phyloP scores from a whole-genome alignment of 768 basidiomycete genomes.

The Hygrocybe punicea region DNA sequence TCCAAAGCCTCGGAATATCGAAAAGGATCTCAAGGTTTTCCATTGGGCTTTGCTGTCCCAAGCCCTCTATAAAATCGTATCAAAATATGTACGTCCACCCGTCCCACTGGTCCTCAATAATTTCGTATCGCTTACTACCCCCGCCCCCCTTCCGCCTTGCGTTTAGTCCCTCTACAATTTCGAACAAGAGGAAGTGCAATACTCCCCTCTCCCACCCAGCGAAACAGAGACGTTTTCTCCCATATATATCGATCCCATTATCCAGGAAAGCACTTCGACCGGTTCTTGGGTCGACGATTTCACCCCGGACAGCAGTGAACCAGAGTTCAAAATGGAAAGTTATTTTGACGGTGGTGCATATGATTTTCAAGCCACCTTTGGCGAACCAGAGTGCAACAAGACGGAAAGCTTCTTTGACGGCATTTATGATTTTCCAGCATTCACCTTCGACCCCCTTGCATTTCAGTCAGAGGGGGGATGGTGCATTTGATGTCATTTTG shows the following conservation, averaged over 20 bases:
- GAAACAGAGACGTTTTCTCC: not conserved
- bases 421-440: too few species aligned
- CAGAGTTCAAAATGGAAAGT: not conserved
- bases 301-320: not conserved
- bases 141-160: not conserved
- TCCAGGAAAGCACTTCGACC: not conserved
- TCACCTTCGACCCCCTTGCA: too few species aligned
- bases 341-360: too few species aligned
- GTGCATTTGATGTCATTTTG: too few species aligned
- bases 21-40: slow-evolving; percentile 93
- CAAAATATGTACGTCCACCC: slow-evolving; percentile 72
- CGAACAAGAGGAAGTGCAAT: not conserved
- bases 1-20: slow-evolving; percentile 94
- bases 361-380: too few species aligned
- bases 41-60: slow-evolving; percentile 68
- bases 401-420: too few species aligned
- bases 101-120: not conserved
- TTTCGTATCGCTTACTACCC: not conserved
- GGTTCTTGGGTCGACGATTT: not conserved
- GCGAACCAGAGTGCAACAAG: too few species aligned
- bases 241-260: not conserved
- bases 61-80: slow-evolving; percentile 74
- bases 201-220: not conserved
- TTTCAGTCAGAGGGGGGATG: too few species aligned
- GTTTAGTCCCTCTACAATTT: not conserved